Percentiles rank a stretch among this genome's conserved stretches.
Evolutionary conservation across 2,329 filamentous ascomycete genomes (phyloP).

Genomic region (Fusarium transvaalense): DNA sequence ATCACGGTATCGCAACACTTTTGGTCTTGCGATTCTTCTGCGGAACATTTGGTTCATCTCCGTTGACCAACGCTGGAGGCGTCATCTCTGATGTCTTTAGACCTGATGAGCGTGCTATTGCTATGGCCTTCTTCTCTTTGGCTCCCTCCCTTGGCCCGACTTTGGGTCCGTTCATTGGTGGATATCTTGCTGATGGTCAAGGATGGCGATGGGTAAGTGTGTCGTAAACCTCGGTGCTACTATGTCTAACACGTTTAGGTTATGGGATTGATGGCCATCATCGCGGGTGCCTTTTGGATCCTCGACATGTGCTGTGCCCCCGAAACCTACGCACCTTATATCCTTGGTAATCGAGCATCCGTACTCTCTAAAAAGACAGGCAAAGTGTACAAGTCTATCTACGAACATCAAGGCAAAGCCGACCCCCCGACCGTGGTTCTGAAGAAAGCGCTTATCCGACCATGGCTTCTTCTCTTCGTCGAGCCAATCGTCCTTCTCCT

Average conservation of each 20-base stretch:
- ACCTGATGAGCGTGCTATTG: slow-evolving; percentile 66
- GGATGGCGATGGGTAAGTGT: slow-evolving; percentile 69
- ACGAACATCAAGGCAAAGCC: slow-evolving; percentile 59
- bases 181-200: slow-evolving; percentile 69
- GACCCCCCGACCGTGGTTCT: slow-evolving; percentile 61
- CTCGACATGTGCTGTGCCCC: slow-evolving; percentile 63
- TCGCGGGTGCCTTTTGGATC: slow-evolving; percentile 70
- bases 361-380: slow-evolving; percentile 64
- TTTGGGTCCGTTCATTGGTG: slow-evolving; percentile 71
- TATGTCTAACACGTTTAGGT: slow-evolving; percentile 55
- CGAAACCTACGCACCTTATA: slow-evolving; percentile 70
- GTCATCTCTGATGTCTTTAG: slow-evolving; percentile 74
- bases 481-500: slow-evolving; percentile 76
- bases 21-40: slow-evolving; percentile 76
- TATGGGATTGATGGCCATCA: slow-evolving; percentile 70
- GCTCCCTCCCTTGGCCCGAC: slow-evolving; percentile 74
- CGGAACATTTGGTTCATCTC: slow-evolving; percentile 71
- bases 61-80: slow-evolving; percentile 72
- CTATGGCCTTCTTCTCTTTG: slow-evolving; percentile 70
- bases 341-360: slow-evolving; percentile 65
- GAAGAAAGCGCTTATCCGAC: slow-evolving; percentile 67
- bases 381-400: slow-evolving; percentile 65
- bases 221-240: accelerated
- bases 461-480: slow-evolving; percentile 72
- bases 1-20: slow-evolving; percentile 68